phyloP scores from a whole-genome alignment of 2,329 filamentous ascomycete genomes.

The Incumbomyces lentus region DNA sequence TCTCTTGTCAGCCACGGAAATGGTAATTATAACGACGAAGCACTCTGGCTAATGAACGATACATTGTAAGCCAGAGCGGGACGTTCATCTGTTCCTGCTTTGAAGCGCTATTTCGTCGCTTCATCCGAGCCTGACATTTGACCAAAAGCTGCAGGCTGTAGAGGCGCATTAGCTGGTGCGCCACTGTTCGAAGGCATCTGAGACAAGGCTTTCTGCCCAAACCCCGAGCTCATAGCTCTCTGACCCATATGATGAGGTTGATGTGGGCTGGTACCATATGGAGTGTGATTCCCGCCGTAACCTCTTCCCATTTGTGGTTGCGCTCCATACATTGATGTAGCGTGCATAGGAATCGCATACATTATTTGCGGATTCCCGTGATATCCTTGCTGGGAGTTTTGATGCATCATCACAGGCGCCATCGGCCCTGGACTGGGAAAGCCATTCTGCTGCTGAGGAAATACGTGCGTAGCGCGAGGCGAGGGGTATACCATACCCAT shows the following conservation, averaged over 20 bases:
- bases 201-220: conserved; percentile 39
- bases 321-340: conserved; percentile 49
- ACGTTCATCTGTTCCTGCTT: conserved; percentile 11
- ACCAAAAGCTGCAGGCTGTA: conserved; percentile 15
- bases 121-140: conserved; percentile 16
- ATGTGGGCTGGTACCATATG: conserved; percentile 56
- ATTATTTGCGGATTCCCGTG: conserved; percentile 54
- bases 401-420: conserved; percentile 88
- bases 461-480: conserved; percentile 60
- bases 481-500: conserved; percentile 68
- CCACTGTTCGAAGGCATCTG: conserved; percentile 25
- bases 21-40: no score
- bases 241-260: conserved; percentile 51
- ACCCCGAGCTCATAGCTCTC: conserved; percentile 46
- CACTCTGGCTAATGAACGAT: no score
- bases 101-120: background rate
- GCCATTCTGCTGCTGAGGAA: conserved; percentile 47
- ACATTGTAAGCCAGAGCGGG: no score
- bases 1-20: no score
- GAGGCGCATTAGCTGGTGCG: conserved; percentile 16
- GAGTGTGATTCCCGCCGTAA: conserved; percentile 46
- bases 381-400: conserved; percentile 87
- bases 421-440: conserved; percentile 82
- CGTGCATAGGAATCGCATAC: conserved; percentile 44
- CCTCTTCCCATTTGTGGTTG: conserved; percentile 59